Evolutionary conservation across 1,284 basidiomycete species (phyloP), one percentile per base, ranked within the genome.

Genomic region (Porogramme epimiltina): DNA sequence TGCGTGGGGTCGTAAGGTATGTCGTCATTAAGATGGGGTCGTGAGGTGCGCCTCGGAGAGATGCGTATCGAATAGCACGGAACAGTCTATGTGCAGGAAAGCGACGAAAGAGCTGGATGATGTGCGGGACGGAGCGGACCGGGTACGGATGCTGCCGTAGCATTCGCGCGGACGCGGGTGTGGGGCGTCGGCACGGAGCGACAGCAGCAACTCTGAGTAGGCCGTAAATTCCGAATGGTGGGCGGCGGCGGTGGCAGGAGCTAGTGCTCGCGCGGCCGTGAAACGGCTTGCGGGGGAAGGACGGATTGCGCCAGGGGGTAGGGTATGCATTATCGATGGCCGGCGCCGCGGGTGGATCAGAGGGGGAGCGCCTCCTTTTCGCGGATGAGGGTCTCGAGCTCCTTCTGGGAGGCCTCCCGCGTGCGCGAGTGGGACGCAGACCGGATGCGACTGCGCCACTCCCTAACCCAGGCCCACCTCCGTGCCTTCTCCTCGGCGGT

Each of bases 401-500:
- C 63, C 52, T 59, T 56, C 36, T 48, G 49, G 26, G 54, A 62
- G 2, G 53, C 51, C 24, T 62, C 60, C 25, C 63, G 62, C 22
- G 62, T 61, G 4, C 73, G 71, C 47, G 78, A 75, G 46, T 75
- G 73, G 37, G 80, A 81, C 13, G 62, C 65, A 28, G 73, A 65
- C 40, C 68, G 75, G 38, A 85, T 78, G 62, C 76, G 83, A 63
- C 63, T 64, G 49, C 73, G 72, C 76, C 81, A 86, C 52, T 85
- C 81, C 60, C 76, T 76, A 23, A 85, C 75, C 84, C 81, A 84
- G 22, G 72, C 69, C 79, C 81, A 84, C 44, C 77, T 71, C 34
- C 77, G 70, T 16, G 71, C 63, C 47, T 73, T 71, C 55, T 79
- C 76, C n/a, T 65, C 58, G 23, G 49, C 34, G 37, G 41, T 41